phyloP scores from a whole-genome alignment of 768 basidiomycete genomes.

The Tricholoma flavovirens region DNA sequence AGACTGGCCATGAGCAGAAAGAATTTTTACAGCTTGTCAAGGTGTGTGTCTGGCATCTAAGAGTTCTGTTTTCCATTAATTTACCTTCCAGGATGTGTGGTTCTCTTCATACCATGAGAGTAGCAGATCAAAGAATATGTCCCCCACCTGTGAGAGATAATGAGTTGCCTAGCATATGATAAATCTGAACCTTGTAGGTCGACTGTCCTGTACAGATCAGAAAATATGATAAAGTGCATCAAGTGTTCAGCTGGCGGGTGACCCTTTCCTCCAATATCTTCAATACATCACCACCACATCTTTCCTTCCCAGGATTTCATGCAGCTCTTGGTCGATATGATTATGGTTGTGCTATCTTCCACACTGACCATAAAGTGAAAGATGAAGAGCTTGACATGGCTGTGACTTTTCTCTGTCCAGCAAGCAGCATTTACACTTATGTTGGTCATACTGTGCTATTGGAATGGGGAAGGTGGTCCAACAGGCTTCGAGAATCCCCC shows the following conservation, averaged over 20 bases:
- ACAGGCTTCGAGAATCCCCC: conserved; percentile 52
- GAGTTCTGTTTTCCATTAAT: neutral
- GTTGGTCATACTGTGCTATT: conserved; percentile 64
- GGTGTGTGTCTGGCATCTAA: conserved; percentile 36
- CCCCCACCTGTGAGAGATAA: conserved; percentile 70
- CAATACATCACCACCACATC: conserved; percentile 57
- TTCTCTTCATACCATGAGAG: neutral
- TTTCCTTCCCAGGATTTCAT: conserved; percentile 62
- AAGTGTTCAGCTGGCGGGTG: conserved; percentile 90
- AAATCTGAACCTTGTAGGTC: conserved; percentile 69
- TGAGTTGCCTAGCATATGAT: conserved; percentile 62
- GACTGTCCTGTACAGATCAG: neutral
- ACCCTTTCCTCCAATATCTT: conserved; percentile 72
- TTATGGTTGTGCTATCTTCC: conserved; percentile 63
- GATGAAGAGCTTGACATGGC: conserved; percentile 83
- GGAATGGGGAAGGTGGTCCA: conserved; percentile 41
- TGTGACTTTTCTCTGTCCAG: conserved; percentile 74
- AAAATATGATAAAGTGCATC: neutral
- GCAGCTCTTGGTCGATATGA: conserved; percentile 86
- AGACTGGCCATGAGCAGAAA: conserved; percentile 66
- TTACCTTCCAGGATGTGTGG: neutral
- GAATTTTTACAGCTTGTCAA: conserved; percentile 82
- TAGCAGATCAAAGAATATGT: conserved; percentile 88
- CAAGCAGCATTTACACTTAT: conserved; percentile 75
- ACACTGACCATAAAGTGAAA: conserved; percentile 71